These are phyloP conservation scores for Fibroporia radiculosa DNA, from an alignment of 768 basidiomycete species.

Conservation along the genomic window DNA sequence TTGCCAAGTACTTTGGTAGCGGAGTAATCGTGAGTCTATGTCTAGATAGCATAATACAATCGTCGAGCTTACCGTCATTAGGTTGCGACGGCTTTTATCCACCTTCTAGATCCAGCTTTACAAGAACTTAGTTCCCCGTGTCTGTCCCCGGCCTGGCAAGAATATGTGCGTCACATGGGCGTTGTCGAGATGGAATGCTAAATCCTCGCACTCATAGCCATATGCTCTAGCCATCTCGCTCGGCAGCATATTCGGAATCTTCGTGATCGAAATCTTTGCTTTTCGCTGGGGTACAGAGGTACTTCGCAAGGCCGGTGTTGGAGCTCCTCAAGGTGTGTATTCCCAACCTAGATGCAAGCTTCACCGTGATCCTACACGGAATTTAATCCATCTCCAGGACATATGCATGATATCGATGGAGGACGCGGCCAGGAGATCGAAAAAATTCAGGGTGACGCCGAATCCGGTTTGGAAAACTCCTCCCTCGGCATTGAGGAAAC, in stretches of 20 bases:
- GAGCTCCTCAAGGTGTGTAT: no score
- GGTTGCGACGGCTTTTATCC: conserved; percentile 89
- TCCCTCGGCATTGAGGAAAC: no score
- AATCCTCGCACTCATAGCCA: conserved; percentile 38
- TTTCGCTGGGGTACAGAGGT: conserved; percentile 80
- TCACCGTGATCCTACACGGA: no score
- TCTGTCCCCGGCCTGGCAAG: conserved; percentile 57
- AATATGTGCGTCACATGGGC: conserved; percentile 50
- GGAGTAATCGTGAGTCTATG: conserved; percentile 67
- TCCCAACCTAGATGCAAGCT: no score
- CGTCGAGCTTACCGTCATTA: no score
- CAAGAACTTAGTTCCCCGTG: conserved; percentile 66
- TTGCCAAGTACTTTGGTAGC: conserved; percentile 87
- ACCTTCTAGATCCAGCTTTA: conserved; percentile 70
- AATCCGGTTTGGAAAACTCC: no score
- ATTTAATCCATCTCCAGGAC: no score
- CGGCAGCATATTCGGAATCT: conserved; percentile 74
- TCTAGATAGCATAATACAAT: no score
- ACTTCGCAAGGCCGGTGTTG: conserved; percentile 59
- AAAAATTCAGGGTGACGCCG: no score
- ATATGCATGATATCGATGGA: no score
- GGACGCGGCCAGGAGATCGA: no score
- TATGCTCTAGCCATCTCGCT: conserved; percentile 80
- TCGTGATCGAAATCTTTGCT: conserved; percentile 78
- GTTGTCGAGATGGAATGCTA: not conserved